Evolutionary conservation across 768 basidiomycete genomes (phyloP).

Genomic region (Peribolospora kevripleyi): DNA sequence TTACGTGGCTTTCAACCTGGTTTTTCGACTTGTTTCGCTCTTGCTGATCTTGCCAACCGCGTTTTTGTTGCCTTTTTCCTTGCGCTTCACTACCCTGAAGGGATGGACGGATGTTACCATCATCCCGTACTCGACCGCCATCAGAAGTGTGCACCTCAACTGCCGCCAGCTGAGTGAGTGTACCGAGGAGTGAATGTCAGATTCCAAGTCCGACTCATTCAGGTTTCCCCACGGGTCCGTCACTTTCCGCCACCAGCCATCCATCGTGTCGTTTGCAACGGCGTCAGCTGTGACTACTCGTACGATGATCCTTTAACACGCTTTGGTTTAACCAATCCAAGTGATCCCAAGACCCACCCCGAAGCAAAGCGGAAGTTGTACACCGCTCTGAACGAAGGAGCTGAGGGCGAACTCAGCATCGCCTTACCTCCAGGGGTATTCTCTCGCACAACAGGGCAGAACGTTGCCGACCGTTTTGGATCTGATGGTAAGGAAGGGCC

Average conservation of each 20-base stretch:
- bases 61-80: slow-evolving; percentile 5
- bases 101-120: slow-evolving; percentile 86
- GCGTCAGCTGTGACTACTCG: slow-evolving; percentile 39
- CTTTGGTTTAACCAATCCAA: slow-evolving; percentile 38
- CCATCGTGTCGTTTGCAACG: slow-evolving; percentile 28
- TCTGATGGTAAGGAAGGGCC: slow-evolving; percentile 11
- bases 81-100: slow-evolving; percentile 21
- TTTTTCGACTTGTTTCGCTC: slow-evolving; percentile 4
- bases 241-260: slow-evolving; percentile 29
- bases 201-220: slow-evolving; percentile 13
- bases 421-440: slow-evolving; percentile 40
- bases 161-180: slow-evolving; percentile 62
- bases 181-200: slow-evolving; percentile 8
- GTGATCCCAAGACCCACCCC: slow-evolving; percentile 58
- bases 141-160: slow-evolving; percentile 66
- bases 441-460: slow-evolving; percentile 27
- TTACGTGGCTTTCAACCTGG: neutral
- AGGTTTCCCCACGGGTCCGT: slow-evolving; percentile 13
- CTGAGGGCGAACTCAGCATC: slow-evolving; percentile 86
- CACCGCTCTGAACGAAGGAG: slow-evolving; percentile 65
- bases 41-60: neutral
- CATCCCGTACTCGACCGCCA: slow-evolving; percentile 48
- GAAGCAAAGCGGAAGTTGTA: slow-evolving; percentile 83
- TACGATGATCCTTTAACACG: slow-evolving; percentile 41
- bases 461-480: slow-evolving; percentile 30